Base-by-base conservation (phyloP, 2,329 filamentous ascomycete genomes). In the Microdochium trichocladiopsis region DNA sequence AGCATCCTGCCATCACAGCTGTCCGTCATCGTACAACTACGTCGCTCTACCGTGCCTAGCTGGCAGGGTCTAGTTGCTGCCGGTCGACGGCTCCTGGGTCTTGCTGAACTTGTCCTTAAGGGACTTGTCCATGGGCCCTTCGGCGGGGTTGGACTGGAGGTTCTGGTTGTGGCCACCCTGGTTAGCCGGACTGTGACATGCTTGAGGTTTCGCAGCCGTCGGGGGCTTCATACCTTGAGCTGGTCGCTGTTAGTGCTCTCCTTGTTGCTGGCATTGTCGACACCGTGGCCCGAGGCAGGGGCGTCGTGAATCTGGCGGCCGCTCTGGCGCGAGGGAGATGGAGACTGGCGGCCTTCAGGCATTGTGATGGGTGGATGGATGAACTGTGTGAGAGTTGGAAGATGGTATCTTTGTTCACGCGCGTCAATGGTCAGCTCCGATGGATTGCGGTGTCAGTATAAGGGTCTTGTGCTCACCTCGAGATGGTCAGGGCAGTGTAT, bases 321-420 rank as follows among this genome's bases (percentile, higher is more conserved):
- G 36, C 76, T 72, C 71, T 90, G 88, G 59, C 68, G 66, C 72
- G 88, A 83, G 25, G 88, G 88, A 50, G 84, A 73, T 56, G 90
- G 91, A 28, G 90, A 95, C 72, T 95, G 80, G 65, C 85, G 84
- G 67, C 88, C 87, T 70, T 80, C 70, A 48, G 87, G 84, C 87
- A 90, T 90, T 63, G 58, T 83, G 66, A 58, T 55, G 55, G 58
- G 60, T 62, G 58, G n/a, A n/a, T n/a, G n/a, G n/a, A n/a, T n/a
- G n/a, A n/a, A n/a, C n/a, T n/a, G 11, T 54, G 50, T 55, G 49
- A 50, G 55, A 36, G 23, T 3, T n/a, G 28, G 14, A 31, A 14
- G 28, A 14, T 14, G 8, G 28, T 31, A 14, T 31, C n/a, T n/a
- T n/a, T n/a, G n/a, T n/a, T n/a, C 8, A 31, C 28, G 28, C 28